Evolutionary conservation across 2,329 filamentous ascomycete genomes (phyloP), one percentile per base, ranked within the genome.

Genomic region (Boeremia lycopersici): DNA sequence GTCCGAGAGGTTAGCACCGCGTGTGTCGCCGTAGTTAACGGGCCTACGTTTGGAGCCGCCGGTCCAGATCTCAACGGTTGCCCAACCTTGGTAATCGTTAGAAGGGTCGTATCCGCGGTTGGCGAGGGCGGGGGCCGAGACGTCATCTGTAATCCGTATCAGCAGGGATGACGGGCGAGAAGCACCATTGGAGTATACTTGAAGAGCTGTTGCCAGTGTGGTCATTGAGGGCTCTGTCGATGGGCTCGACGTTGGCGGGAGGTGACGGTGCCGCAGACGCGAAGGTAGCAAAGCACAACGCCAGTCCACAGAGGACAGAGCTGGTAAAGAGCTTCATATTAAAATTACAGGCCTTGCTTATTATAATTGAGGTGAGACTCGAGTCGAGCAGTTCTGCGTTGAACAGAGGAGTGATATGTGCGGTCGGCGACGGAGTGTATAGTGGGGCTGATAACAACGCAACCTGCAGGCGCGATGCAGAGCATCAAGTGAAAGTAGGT

Each of bases 21-120:
- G 48, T 1, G n/a, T 12, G 26, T 50, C 48, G 7, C 48, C 48
- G 17, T 38, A 50, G 40, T 50, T 50, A 11, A 50, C 33, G 15
- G 40, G 48, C 13, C 30, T n/a, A 9, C 48, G 25, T 0, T 11
- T 15, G 40, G 12, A 6, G 3, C 39, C 48, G 4, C 39, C 48
- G 8, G 48, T 44, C 48, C 48, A 50, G 40, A 50, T 29, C 10
- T 50, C 40, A 2, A 38, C 40, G 1, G 48, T 44, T 4, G 39
- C 33, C 15, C 40, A 19, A 3, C 13, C 13, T 7, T 50, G 48
- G 11, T 15, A 50, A 1, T n/a, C 1, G 2, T 5, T 6, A 4
- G 48, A 50, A 1, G 48, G 39, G 10, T 50, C 39, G 1, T 25
- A 28, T 5, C 33, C 33, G 5, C 13, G 43, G 19, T 13, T 19